Conservation (phyloP, 2,329 filamentous ascomycete genomes). For the Hypoxylon sp. region DNA sequence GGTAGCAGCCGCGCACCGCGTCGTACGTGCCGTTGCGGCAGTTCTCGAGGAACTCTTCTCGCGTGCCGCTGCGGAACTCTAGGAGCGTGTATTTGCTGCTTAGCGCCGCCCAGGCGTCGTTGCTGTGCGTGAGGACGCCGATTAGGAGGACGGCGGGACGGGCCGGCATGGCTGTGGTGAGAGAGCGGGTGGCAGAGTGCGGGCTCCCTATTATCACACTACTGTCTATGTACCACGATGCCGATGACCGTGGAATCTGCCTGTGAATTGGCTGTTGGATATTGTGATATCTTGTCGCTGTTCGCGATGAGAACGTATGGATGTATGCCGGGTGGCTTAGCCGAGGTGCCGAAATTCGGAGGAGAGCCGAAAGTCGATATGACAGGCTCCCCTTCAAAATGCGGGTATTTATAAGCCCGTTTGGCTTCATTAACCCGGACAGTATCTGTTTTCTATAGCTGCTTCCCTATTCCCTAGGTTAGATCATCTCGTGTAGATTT, state of each 20-base stretch:
- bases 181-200: neutral
- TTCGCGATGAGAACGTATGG: neutral
- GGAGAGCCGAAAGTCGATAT: slow-evolving; percentile 1
- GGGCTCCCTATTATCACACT: neutral
- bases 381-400: slow-evolving; percentile 1
- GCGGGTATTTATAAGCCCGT: slow-evolving; percentile 6
- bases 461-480: neutral
- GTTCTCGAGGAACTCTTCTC: slow-evolving; percentile 45
- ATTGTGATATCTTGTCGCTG: neutral
- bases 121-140: slow-evolving; percentile 39
- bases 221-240: neutral
- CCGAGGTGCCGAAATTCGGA: slow-evolving; percentile 39
- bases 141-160: slow-evolving; percentile 45
- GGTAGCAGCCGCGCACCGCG: slow-evolving; percentile 46
- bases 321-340: slow-evolving; percentile 4
- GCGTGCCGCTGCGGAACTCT: slow-evolving; percentile 42
- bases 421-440: neutral
- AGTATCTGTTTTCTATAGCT: neutral
- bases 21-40: slow-evolving; percentile 44
- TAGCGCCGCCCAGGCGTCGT: slow-evolving; percentile 43
- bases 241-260: neutral
- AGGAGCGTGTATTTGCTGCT: slow-evolving; percentile 46
- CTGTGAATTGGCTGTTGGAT: neutral
- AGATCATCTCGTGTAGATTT: neutral
- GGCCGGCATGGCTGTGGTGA: slow-evolving; percentile 27